A percentile compares a stretch with the other conserved stretches of the same genome.
Evolutionary conservation across 768 basidiomycete genomes (phyloP).

Genomic region (Hebeloma cylindrosporum): DNA sequence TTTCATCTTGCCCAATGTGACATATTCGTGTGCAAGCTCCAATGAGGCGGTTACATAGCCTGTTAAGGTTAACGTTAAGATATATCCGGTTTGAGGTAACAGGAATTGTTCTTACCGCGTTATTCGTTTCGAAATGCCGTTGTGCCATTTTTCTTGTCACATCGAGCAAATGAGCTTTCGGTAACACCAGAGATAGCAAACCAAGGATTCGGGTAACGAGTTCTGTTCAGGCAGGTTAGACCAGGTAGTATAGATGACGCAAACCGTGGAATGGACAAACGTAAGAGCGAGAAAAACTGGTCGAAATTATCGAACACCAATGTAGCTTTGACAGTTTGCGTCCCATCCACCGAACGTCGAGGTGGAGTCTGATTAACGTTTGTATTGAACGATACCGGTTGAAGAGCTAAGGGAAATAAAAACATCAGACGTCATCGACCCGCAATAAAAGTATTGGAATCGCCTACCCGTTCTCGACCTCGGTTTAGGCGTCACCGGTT

Average conservation of each 20-base stretch:
- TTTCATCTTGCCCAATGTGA: slow-evolving; percentile 70
- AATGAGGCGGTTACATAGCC: slow-evolving; percentile 65
- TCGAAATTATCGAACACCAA: slow-evolving; percentile 41
- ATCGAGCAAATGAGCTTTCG: slow-evolving; percentile 68
- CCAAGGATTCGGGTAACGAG: slow-evolving; percentile 64
- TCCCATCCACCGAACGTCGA: slow-evolving; percentile 21
- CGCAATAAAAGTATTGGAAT: not conserved
- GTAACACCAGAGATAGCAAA: slow-evolving; percentile 61
- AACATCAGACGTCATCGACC: not conserved
- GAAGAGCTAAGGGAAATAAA: slow-evolving; percentile 23
- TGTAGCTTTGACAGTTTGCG: slow-evolving; percentile 7
- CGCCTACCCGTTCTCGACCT: slow-evolving; percentile 38
- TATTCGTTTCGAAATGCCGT: slow-evolving; percentile 36
- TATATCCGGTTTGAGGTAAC: no score
- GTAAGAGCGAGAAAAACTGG: slow-evolving; percentile 48
- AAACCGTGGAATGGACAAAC: slow-evolving; percentile 37
- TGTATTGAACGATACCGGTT: slow-evolving; percentile 31
- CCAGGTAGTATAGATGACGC: not conserved
- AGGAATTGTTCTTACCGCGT: slow-evolving; percentile 51
- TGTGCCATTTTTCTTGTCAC: slow-evolving; percentile 63
- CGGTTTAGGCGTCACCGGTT: slow-evolving; percentile 47
- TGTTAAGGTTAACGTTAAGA: no score
- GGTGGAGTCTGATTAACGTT: slow-evolving; percentile 26
- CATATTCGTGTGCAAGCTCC: slow-evolving; percentile 78
- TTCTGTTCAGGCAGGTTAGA: slow-evolving; percentile 36